Percentiles rank a stretch among this genome's conserved stretches.
These are phyloP conservation scores for Lumnitzera racemosa DNA, from an alignment of 345 rosid species.

Conservation along the genomic window DNA sequence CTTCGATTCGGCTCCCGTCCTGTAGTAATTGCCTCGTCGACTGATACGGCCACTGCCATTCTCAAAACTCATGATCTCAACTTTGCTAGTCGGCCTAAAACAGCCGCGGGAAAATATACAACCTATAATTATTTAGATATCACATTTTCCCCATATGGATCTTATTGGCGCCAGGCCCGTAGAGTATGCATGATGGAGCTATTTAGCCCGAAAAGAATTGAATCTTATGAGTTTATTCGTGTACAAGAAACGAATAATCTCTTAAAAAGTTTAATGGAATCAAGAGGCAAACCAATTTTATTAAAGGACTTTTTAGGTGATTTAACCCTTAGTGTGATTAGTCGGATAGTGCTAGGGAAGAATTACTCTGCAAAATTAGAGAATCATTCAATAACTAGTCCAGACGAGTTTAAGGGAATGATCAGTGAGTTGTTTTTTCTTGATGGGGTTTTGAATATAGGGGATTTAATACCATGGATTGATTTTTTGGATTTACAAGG, in stretches of 20 bases:
- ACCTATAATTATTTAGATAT: constrained; percentile 43
- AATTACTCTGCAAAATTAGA: constrained; percentile 25
- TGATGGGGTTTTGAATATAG: constrained; percentile 12
- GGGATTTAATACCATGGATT: constrained; percentile 16
- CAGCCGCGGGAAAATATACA: constrained; percentile 46
- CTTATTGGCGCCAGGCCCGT: constrained; percentile 46
- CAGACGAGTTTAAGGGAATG: constrained; percentile 45
- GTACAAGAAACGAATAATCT: constrained; percentile 30
- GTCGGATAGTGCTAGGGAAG: constrained; percentile 49
- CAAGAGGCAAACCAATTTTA: constrained; percentile 2
- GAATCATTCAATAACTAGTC: constrained; percentile 13
- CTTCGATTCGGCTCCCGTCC: constrained; percentile 42
- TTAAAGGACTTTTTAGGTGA: constrained; percentile 12
- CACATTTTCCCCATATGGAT: constrained; percentile 46
- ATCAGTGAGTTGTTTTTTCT: constrained; percentile 36
- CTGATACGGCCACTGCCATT: constrained; percentile 33
- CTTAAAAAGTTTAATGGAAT: constrained; percentile 1
- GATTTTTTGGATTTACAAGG: constrained; percentile 15
- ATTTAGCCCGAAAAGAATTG: constrained; percentile 37
- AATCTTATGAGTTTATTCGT: constrained; percentile 39
- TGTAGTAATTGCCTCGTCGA: constrained; percentile 38
- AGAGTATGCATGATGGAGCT: constrained; percentile 40
- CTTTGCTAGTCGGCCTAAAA: constrained; percentile 35
- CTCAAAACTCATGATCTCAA: constrained; percentile 36
- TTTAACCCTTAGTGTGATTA: constrained; percentile 30